These are phyloP conservation scores for Exophiala spinifera DNA, from an alignment of 2,329 filamentous ascomycete genomes.

Conservation along the genomic window DNA sequence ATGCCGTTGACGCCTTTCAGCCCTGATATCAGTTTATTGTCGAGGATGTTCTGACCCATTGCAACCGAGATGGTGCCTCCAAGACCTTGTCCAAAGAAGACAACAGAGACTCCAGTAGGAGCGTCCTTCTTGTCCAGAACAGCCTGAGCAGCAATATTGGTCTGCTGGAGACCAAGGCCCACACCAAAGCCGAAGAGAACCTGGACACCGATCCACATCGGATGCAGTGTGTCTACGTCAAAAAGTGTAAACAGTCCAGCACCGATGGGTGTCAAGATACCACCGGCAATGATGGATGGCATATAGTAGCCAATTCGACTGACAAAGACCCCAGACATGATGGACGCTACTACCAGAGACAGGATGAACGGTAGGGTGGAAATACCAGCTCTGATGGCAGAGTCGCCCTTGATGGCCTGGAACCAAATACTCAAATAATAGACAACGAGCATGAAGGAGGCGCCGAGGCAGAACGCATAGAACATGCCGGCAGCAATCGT, in stretches of 20 bases:
- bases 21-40: conserved; percentile 20
- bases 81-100: conserved; percentile 30
- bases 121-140: conserved; percentile 15
- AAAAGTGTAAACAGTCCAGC: conserved; percentile 31
- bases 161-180: conserved; percentile 30
- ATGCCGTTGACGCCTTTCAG: conserved; percentile 36
- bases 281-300: conserved; percentile 29
- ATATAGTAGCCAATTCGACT: conserved; percentile 32
- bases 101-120: conserved; percentile 27
- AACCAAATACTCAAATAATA: conserved; percentile 43
- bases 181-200: conserved; percentile 28
- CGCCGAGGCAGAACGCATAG: conserved; percentile 35
- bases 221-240: conserved; percentile 17
- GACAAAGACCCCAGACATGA: conserved; percentile 25
- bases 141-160: conserved; percentile 25
- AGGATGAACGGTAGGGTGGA: conserved; percentile 22
- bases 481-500: conserved; percentile 50
- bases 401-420: conserved; percentile 38
- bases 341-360: conserved; percentile 12
- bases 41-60: conserved; percentile 30
- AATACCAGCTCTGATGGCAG: conserved; percentile 32
- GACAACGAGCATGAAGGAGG: conserved; percentile 12
- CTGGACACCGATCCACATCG: conserved; percentile 32
- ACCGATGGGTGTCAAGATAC: conserved; percentile 28
- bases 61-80: conserved; percentile 30